Evolutionary conservation across 345 rosid species (phyloP).

Genomic region (Diplotaxis tenuifolia): DNA sequence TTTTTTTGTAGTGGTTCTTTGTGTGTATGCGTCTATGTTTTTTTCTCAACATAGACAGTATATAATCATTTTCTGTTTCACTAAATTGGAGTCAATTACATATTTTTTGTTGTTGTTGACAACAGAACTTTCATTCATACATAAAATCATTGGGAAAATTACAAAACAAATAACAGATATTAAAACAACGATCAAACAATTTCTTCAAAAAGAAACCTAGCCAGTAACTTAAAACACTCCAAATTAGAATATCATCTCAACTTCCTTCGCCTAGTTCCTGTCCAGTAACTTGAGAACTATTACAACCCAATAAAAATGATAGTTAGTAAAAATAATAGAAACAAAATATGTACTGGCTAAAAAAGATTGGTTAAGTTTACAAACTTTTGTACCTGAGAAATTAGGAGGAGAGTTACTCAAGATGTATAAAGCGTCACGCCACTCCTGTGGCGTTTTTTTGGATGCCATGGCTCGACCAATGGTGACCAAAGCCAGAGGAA

Average conservation of each 20-base stretch:
- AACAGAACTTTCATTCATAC: conserved; percentile 16
- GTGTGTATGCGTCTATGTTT: not conserved
- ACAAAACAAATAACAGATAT: conserved; percentile 14
- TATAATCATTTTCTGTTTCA: conserved; percentile 6
- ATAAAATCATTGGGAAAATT: conserved; percentile 6
- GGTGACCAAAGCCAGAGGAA: conserved; percentile 40
- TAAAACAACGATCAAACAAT: not conserved
- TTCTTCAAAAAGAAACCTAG: conserved; percentile 2
- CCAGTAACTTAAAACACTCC: not conserved
- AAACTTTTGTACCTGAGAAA: conserved; percentile 33
- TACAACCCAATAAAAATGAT: conserved; percentile 1
- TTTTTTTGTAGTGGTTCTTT: no score
- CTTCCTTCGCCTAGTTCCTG: conserved; percentile 32
- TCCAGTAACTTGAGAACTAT: conserved; percentile 41
- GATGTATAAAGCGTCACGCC: conserved; percentile 40
- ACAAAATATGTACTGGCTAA: not conserved
- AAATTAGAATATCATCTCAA: not conserved
- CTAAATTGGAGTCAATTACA: not conserved
- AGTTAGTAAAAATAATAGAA: not conserved
- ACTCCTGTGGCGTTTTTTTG: conserved; percentile 36
- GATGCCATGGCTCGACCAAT: conserved; percentile 42
- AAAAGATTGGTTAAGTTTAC: not conserved
- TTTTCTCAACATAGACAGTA: not conserved
- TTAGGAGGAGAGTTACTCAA: conserved; percentile 39
- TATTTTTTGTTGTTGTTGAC: not conserved